Evolutionary conservation across 495 filamentous ascomycete species (phyloP), one percentile per base, ranked within the genome.

Genomic region (Mycothermus thermophilus): DNA sequence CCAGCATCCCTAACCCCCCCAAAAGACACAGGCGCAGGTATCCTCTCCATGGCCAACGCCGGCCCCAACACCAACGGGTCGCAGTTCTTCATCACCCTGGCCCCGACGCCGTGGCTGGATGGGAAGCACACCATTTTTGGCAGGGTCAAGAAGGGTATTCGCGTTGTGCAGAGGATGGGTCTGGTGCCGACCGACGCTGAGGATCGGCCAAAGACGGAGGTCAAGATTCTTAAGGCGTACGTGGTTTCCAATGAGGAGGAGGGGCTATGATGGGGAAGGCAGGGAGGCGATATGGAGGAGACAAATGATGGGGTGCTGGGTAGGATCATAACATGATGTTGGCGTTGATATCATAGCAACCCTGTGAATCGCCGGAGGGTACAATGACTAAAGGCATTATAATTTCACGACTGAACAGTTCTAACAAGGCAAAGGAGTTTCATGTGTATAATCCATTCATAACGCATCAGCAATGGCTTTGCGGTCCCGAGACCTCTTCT

Each of bases 71-170:
- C 90, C 32, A 96, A 96, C 58, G 92, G 90, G 24, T 79, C 73
- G 40, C 75, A 78, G 59, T 77, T 79, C 53, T 97, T 96, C 57
- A 74, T 97, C 38, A 96, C 92, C 5, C 68, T 95, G 27, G 90
- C 86, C 22, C 92, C 92, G 3, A 90, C 92, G 13, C 90, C 90
- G 2, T 96, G 90, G 90, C 60, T 97, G 40, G 92, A 97, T 60
- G 86, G 85, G 18, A 93, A 93, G 57, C 90, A 97, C 59, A 94
- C 90, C 5, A 94, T 97, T 45, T 97, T 97, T 53, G 90, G 92
- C 7, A 63, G 92, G 27, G 85, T 97, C 16, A 90, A 83, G 60
- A 74, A 58, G 37, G 90, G 90, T 6, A 74, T 97, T 68, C 58
- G 66, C 23, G 66, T 93, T 6, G 80, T 97, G 27, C 75, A 83